Conservation (phyloP, 2,329 filamentous ascomycete species). For the Incumbomyces lentus region DNA sequence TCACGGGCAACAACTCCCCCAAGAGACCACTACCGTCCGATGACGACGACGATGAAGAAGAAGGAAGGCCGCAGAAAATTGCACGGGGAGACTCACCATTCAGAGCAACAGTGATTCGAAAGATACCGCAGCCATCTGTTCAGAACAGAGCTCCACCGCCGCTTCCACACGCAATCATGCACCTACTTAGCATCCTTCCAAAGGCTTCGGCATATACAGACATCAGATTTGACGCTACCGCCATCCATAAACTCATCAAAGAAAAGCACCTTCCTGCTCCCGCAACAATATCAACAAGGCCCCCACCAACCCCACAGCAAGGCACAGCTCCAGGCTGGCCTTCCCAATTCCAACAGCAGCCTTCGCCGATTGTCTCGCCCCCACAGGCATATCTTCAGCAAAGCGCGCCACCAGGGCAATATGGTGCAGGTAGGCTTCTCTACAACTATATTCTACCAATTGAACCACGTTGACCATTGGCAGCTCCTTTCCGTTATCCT, state of each 20-base stretch:
- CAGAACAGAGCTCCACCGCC: constrained; percentile 45
- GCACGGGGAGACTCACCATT: constrained; percentile 82
- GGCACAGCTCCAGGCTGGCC: constrained; percentile 14
- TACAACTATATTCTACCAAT: neutral
- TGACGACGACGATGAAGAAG: constrained; percentile 56
- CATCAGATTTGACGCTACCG: constrained; percentile 57
- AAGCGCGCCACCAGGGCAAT: constrained; percentile 14
- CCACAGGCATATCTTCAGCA: constrained; percentile 15
- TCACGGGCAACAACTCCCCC: constrained; percentile 32
- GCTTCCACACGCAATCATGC: constrained; percentile 58
- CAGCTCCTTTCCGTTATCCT: constrained; percentile 7
- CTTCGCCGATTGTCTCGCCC: constrained; percentile 18
- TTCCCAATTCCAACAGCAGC: constrained; percentile 26
- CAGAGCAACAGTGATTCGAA: constrained; percentile 67
- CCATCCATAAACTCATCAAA: constrained; percentile 63
- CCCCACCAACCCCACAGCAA: constrained; percentile 9
- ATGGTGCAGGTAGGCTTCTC: constrained; percentile 15
- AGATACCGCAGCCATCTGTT: constrained; percentile 55
- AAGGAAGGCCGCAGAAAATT: constrained; percentile 73
- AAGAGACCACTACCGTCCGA: constrained; percentile 46
- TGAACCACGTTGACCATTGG: neutral
- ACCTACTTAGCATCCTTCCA: constrained; percentile 63
- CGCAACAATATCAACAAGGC: constrained; percentile 29
- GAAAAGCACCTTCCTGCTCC: constrained; percentile 41
- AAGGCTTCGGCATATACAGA: constrained; percentile 61